These are phyloP conservation scores for Amanita muscaria DNA, from an alignment of 768 basidiomycete species.

Conservation along the genomic window DNA sequence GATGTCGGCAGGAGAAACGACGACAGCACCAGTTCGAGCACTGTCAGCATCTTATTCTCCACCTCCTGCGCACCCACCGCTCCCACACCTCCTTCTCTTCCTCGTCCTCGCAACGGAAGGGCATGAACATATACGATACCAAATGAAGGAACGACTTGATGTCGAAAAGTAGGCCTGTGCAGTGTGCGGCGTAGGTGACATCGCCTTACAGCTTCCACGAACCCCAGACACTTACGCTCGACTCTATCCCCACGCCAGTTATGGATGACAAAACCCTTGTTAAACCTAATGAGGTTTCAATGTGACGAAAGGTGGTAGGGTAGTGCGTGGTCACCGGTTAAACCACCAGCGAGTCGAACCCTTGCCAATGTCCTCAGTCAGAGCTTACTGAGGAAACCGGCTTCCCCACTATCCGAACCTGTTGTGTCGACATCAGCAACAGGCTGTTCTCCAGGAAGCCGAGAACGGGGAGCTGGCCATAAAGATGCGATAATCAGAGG, in stretches of 20 bases:
- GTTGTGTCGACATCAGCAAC: background rate
- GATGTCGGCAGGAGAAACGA: no score
- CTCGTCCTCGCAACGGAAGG: no score
- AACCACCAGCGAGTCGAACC: background rate
- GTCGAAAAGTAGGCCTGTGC: no score
- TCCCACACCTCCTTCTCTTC: no score
- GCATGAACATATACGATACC: no score
- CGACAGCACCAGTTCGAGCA: no score
- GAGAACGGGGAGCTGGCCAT: background rate
- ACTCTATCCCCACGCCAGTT: background rate
- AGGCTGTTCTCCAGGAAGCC: background rate
- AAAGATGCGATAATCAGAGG: constrained; percentile 3
- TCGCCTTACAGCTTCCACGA: no score
- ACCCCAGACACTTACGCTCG: constrained; percentile 3
- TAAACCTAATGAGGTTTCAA: background rate
- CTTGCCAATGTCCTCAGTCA: background rate
- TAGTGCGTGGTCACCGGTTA: constrained; percentile 4
- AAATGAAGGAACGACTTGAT: no score
- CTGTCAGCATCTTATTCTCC: no score
- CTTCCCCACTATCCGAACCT: background rate
- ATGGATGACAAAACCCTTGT: background rate
- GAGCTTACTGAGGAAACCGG: background rate
- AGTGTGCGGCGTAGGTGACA: no score
- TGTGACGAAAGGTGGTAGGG: background rate
- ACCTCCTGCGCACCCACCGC: no score